phyloP scores from a whole-genome alignment of 352 stramenopile species.

The Halophytophthora polymorphica region DNA sequence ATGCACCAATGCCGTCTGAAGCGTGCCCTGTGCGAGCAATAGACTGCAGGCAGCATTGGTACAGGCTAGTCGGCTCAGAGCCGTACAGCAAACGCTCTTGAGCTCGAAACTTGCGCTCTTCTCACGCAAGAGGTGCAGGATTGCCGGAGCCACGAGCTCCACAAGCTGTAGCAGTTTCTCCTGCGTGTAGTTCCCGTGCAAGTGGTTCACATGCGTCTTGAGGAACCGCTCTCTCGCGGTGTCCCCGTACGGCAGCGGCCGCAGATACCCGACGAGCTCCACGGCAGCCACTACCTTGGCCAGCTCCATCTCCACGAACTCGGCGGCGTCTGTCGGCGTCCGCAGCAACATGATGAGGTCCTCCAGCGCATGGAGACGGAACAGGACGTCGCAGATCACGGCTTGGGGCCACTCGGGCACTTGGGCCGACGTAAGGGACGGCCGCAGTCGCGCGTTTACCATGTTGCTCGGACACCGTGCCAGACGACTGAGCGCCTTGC shows the following conservation, averaged over 20 bases:
- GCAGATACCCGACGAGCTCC: slow-evolving; percentile 57
- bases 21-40: slow-evolving; percentile 48
- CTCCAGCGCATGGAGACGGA: slow-evolving; percentile 64
- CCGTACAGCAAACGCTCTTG: slow-evolving; percentile 48
- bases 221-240: slow-evolving; percentile 39
- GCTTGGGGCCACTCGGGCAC: slow-evolving; percentile 55
- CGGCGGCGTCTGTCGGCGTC: slow-evolving; percentile 40
- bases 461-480: slow-evolving; percentile 39
- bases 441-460: slow-evolving; percentile 36
- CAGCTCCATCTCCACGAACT: slow-evolving; percentile 42
- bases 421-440: slow-evolving; percentile 42
- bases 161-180: slow-evolving; percentile 49
- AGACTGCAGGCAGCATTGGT: slow-evolving; percentile 45
- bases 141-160: slow-evolving; percentile 43
- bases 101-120: slow-evolving; percentile 28
- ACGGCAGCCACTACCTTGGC: slow-evolving; percentile 44
- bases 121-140: slow-evolving; percentile 59
- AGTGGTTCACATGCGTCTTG: slow-evolving; percentile 15
- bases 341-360: slow-evolving; percentile 58
- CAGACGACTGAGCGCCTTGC: slow-evolving; percentile 55
- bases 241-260: slow-evolving; percentile 60
- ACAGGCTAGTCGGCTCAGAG: slow-evolving; percentile 59
- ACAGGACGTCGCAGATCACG: slow-evolving; percentile 60
- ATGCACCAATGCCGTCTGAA: slow-evolving; percentile 58
- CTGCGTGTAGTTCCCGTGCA: slow-evolving; percentile 36